phyloP scores from a whole-genome alignment of 2,329 filamentous ascomycete genomes.

The Cadophora sp. region DNA sequence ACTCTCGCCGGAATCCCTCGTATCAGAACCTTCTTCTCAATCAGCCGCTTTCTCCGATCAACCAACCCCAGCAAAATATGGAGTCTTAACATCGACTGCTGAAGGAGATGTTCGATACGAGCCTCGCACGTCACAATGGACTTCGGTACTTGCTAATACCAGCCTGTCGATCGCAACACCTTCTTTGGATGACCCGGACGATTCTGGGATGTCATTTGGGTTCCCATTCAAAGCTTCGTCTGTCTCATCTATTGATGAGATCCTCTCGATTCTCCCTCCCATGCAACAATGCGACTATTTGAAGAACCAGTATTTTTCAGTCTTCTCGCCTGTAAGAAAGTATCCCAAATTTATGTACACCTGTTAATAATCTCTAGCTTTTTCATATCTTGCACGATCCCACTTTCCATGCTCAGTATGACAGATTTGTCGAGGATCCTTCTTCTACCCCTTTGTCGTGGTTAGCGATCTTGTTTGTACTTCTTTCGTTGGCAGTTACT shows the following conservation, averaged over 20 bases:
- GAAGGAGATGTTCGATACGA: slow-evolving; percentile 23
- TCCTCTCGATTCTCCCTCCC: slow-evolving; percentile 24
- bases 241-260: slow-evolving; percentile 21
- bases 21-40: not conserved
- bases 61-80: not conserved
- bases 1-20: slow-evolving; percentile 6
- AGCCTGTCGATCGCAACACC: slow-evolving; percentile 22
- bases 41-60: not conserved
- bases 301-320: slow-evolving; percentile 26
- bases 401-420: slow-evolving; percentile 27
- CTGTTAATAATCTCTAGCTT: slow-evolving; percentile 16
- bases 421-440: slow-evolving; percentile 23
- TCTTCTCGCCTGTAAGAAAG: slow-evolving; percentile 30
- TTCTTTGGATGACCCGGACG: slow-evolving; percentile 13
- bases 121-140: slow-evolving; percentile 22
- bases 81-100: slow-evolving; percentile 14
- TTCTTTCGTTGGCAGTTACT: slow-evolving; percentile 29
- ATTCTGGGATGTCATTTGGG: not conserved
- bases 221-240: slow-evolving; percentile 18
- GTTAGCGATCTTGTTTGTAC: slow-evolving; percentile 29
- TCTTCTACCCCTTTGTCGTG: slow-evolving; percentile 20
- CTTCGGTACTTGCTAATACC: slow-evolving; percentile 25
- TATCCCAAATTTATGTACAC: not conserved
- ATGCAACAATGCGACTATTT: slow-evolving; percentile 30
- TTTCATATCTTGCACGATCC: slow-evolving; percentile 32